Base-by-base conservation (phyloP, 768 basidiomycete genomes). In the Rhodocollybia butyracea region DNA sequence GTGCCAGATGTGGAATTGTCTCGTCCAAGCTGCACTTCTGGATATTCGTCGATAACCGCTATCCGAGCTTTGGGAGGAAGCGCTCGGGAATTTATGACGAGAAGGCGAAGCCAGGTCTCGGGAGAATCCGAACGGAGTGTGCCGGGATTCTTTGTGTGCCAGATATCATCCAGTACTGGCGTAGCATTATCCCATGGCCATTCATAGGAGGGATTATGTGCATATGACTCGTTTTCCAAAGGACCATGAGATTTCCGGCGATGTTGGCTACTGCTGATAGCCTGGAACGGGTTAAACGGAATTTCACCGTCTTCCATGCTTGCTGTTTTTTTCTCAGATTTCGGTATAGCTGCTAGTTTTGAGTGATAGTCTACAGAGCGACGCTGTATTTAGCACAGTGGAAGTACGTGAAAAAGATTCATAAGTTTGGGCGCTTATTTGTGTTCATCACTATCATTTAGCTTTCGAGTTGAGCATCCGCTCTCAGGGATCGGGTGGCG, bases 21-120 rank as follows among this genome's bases (percentile, higher is more conserved):
- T 32, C 91, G 77, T 15, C 91, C 91, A 56, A 94, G 74, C 61
- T 91, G 85, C 3, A 85, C 73, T 65, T 90, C 85, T 10, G 76
- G 69, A 62, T 83, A 82, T 3, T 79, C 70, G 60, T 79, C 77
- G 22, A 77, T 51, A 27, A 76, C 64, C 19, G 68, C 76, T 43
- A 81, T 48, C 54, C 60, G 73, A 59, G 69, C 73, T 34, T 70
- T 74, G 47, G 89, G n/a, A n/a, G n/a, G 81, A 39, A 92, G 69
- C 46, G 89, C 76, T 13, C 82, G 84, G 32, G 88, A 77, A n/a
- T 69, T 72, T 46, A 76, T 68, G 15, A 72, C 78, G 48, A 86
- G 70, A 31, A 91, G 75, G 54, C 88, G 80, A 12, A 54, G n/a
- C 48, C 31, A n/a, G 34, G 48, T 17, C 24, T 50, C 38, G 15